Percentiles rank a stretch among this genome's conserved stretches.
Evolutionary conservation across 2,329 filamentous ascomycete genomes (phyloP).

Genomic region (Microsporum canis): DNA sequence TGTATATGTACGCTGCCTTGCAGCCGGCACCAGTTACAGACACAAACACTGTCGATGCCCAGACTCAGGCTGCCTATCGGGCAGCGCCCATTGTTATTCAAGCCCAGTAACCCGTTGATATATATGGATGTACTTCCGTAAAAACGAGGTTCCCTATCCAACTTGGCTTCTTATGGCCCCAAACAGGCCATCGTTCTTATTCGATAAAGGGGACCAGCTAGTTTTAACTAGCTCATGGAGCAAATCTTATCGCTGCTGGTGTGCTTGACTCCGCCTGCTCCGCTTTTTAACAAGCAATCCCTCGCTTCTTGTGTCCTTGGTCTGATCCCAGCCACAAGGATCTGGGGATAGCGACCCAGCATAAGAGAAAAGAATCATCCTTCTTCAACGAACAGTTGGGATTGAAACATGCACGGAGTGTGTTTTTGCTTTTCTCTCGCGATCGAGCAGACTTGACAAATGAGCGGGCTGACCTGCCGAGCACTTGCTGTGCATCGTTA

Average conservation of each 20-base stretch:
- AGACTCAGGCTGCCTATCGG: neutral
- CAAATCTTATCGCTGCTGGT: neutral
- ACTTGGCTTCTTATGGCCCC: neutral
- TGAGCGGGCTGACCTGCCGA: neutral
- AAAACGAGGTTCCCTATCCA: neutral
- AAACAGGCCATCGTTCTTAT: neutral
- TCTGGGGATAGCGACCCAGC: neutral
- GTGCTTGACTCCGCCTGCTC: neutral
- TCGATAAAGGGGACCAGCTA: neutral
- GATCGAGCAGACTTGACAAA: neutral
- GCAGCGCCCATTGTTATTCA: neutral
- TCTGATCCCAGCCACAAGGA: constrained; percentile 3
- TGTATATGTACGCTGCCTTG: neutral
- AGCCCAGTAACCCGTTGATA: too few relatives aligned
- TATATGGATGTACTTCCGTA: too few relatives aligned
- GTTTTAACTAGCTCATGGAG: neutral
- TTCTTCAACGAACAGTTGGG: neutral
- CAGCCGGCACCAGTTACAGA: neutral
- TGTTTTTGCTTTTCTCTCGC: neutral
- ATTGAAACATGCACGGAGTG: neutral
- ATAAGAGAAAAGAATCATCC: neutral
- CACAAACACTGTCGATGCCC: neutral
- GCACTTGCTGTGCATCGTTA: neutral
- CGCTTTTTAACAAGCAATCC: neutral
- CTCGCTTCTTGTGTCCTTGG: neutral